A percentile compares a stretch with the other conserved stretches of the same genome.
These are phyloP conservation scores for Exidia glandulosa DNA, from an alignment of 768 basidiomycete genomes.

Conservation along the genomic window DNA sequence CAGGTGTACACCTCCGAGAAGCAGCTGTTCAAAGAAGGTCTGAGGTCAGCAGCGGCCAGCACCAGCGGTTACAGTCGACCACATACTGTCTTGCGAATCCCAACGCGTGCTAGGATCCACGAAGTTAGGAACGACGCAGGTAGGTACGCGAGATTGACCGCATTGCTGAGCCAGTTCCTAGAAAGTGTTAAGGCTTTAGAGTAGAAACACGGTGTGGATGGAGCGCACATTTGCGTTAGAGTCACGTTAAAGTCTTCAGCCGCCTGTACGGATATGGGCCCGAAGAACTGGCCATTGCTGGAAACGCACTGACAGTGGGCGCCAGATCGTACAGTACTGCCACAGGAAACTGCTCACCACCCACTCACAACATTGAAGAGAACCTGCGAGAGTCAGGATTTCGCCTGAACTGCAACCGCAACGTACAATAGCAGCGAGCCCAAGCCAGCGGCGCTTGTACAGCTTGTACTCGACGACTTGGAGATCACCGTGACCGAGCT, in stretches of 20 bases:
- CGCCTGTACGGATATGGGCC: slow-evolving; percentile 18
- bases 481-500: background rate
- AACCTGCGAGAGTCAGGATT: background rate
- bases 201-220: background rate
- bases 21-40: background rate
- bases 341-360: background rate
- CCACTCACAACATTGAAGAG: background rate
- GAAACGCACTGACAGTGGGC: background rate
- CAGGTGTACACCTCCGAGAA: slow-evolving; percentile 37
- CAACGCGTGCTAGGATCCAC: slow-evolving; percentile 42
- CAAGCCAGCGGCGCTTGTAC: slow-evolving; percentile 75
- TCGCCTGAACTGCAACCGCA: background rate
- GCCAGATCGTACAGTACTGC: too few relatives aligned
- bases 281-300: background rate
- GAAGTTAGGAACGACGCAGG: slow-evolving; percentile 53
- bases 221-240: slow-evolving; percentile 39
- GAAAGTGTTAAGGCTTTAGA: background rate
- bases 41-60: background rate
- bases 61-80: background rate
- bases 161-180: slow-evolving; percentile 67
- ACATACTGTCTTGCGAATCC: slow-evolving; percentile 53
- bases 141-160: slow-evolving; percentile 50
- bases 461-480: slow-evolving; percentile 39
- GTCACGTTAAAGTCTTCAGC: slow-evolving; percentile 53
- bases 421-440: slow-evolving; percentile 68